phyloP scores from a whole-genome alignment of 441 rosid genomes.

The Pelargonium exstipulatum region DNA sequence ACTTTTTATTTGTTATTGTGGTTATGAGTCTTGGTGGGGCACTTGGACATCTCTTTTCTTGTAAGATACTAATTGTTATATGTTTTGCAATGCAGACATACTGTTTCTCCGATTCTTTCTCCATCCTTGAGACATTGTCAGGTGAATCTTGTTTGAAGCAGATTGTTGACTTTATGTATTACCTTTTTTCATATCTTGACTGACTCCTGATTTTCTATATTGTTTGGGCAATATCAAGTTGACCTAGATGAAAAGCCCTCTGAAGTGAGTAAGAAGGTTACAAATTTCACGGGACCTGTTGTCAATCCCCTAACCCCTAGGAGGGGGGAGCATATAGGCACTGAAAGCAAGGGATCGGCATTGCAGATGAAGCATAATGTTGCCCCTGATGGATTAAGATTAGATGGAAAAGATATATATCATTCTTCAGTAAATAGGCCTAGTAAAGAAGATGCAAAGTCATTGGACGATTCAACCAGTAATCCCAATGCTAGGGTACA shows the following conservation, averaged over 20 bases:
- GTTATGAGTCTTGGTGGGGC: background rate
- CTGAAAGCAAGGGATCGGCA: slow-evolving; percentile 44
- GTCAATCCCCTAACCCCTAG: slow-evolving; percentile 34
- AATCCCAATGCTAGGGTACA: slow-evolving; percentile 33
- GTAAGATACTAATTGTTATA: slow-evolving; percentile 23
- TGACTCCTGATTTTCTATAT: slow-evolving; percentile 13
- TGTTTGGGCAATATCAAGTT: slow-evolving; percentile 37
- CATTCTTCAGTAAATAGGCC: slow-evolving; percentile 35
- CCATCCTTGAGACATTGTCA: slow-evolving; percentile 83
- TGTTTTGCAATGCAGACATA: slow-evolving; percentile 75
- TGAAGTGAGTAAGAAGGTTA: slow-evolving; percentile 37
- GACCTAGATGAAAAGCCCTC: slow-evolving; percentile 52
- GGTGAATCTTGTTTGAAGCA: slow-evolving; percentile 44
- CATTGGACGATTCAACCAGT: slow-evolving; percentile 29
- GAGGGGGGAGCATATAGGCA: slow-evolving; percentile 38
- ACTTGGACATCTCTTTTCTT: slow-evolving; percentile 6
- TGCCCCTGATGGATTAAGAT: slow-evolving; percentile 33
- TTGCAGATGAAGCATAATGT: slow-evolving; percentile 32
- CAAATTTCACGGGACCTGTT: slow-evolving; percentile 33
- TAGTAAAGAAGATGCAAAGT: slow-evolving; percentile 37
- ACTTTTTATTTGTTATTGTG: slow-evolving; percentile 11
- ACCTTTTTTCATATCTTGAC: slow-evolving; percentile 16
- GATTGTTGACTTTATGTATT: slow-evolving; percentile 17
- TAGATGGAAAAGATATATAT: slow-evolving; percentile 34
- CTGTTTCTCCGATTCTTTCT: slow-evolving; percentile 82